Evolutionary conservation across 768 basidiomycete species (phyloP).

Genomic region (Suillus lakei): DNA sequence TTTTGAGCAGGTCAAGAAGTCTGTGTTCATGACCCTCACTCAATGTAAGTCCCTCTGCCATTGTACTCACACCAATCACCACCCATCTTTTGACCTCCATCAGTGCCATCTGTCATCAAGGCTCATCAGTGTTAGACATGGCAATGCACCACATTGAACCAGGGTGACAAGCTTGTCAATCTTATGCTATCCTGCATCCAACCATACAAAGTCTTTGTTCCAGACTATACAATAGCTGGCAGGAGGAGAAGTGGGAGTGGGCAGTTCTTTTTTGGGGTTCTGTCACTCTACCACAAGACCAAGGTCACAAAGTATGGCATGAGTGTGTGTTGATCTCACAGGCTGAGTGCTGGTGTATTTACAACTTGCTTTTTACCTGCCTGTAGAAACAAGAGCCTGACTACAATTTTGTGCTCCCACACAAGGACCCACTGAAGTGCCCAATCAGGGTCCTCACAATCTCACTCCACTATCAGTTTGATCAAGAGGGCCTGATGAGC

Average conservation of each 20-base stretch:
- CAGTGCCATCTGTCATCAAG: not conserved
- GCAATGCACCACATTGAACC: not conserved
- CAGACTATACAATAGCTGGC: not conserved
- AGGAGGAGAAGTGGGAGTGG: not conserved
- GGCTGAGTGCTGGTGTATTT: not conserved
- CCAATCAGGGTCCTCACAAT: not conserved
- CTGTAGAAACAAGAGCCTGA: not conserved
- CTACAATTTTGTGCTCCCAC: not conserved
- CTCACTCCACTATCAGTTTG: not conserved
- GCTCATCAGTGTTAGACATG: not conserved
- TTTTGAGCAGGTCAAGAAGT: not conserved
- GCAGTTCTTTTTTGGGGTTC: not conserved
- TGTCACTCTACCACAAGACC: not conserved
- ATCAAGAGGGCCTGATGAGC: conserved; percentile 2
- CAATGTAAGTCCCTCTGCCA: not conserved
- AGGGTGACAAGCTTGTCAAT: not conserved
- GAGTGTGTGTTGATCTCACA: not conserved
- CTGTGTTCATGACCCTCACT: not conserved
- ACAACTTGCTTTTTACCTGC: not conserved
- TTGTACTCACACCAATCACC: too few relatives aligned
- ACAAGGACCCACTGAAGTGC: not conserved
- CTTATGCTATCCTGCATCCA: not conserved
- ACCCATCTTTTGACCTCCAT: not conserved
- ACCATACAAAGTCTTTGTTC: not conserved
- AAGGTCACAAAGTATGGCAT: not conserved